Conservation (phyloP, 1,139 yeast species). For the Suhomyces maxii region DNA sequence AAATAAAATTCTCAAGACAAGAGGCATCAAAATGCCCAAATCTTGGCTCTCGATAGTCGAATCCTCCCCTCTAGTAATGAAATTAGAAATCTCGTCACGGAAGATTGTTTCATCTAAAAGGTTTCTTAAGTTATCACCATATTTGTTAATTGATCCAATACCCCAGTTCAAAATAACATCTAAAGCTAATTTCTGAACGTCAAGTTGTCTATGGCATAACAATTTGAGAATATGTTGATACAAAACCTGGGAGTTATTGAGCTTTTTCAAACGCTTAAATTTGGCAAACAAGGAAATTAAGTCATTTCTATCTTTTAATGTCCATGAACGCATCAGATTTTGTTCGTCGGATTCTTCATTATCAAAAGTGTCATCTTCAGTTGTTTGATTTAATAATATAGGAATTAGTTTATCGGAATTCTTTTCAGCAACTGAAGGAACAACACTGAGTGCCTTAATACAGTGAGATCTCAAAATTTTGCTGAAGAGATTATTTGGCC, state of each 20-base stretch:
- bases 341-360: slow-evolving; percentile 18
- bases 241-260: slow-evolving; percentile 53
- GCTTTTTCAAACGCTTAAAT: slow-evolving; percentile 62
- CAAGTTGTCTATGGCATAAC: slow-evolving; percentile 61
- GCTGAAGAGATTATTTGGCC: slow-evolving; percentile 36
- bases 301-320: slow-evolving; percentile 60
- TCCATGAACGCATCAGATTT: slow-evolving; percentile 38
- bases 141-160: slow-evolving; percentile 58
- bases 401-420: slow-evolving; percentile 59
- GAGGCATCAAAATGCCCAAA: slow-evolving; percentile 59
- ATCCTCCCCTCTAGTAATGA: slow-evolving; percentile 54
- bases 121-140: slow-evolving; percentile 70
- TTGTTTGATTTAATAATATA: slow-evolving; percentile 39
- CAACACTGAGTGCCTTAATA: slow-evolving; percentile 48
- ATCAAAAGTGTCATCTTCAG: slow-evolving; percentile 25
- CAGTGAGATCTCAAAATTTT: slow-evolving; percentile 47
- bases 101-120: slow-evolving; percentile 80
- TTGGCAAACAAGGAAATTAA: slow-evolving; percentile 62
- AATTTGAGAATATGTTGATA: slow-evolving; percentile 54
- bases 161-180: slow-evolving; percentile 71
- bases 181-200: slow-evolving; percentile 72
- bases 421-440: slow-evolving; percentile 69
- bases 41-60: slow-evolving; percentile 63
- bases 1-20: slow-evolving; percentile 74
- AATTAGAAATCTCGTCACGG: slow-evolving; percentile 76